A percentile compares a stretch with the other conserved stretches of the same genome.
These are phyloP conservation scores for Rhynchosporium agropyri DNA, from an alignment of 2,329 filamentous ascomycete species.

Conservation along the genomic window DNA sequence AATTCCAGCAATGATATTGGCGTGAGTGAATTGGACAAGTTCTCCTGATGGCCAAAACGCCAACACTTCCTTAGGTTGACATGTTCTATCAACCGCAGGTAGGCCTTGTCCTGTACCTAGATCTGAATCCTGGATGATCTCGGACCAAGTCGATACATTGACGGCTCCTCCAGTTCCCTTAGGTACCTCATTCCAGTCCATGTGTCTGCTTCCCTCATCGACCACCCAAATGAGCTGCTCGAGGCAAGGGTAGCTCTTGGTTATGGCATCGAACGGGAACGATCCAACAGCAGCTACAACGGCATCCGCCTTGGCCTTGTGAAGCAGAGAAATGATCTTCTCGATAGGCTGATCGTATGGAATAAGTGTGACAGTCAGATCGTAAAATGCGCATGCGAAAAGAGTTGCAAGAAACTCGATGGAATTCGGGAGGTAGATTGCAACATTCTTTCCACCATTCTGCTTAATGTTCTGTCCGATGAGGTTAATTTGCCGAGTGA, in stretches of 20 bases:
- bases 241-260: constrained; percentile 69
- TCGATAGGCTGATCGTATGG: constrained; percentile 78
- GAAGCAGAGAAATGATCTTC: constrained; percentile 71
- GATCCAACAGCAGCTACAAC: constrained; percentile 83
- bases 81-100: constrained; percentile 61
- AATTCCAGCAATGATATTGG: constrained; percentile 85
- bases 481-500: constrained; percentile 85
- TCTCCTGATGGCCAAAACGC: constrained; percentile 71
- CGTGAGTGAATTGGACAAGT: constrained; percentile 79
- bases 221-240: constrained; percentile 89
- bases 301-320: constrained; percentile 73
- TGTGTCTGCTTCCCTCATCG: constrained; percentile 84
- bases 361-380: constrained; percentile 76
- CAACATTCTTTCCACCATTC: constrained; percentile 74
- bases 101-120: constrained; percentile 62
- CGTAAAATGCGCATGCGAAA: constrained; percentile 87
- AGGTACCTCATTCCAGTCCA: constrained; percentile 93
- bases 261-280: constrained; percentile 77
- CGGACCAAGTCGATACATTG: constrained; percentile 90
- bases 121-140: constrained; percentile 74
- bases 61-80: constrained; percentile 58
- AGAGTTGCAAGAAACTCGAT: constrained; percentile 81
- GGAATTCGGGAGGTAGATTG: constrained; percentile 90
- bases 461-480: constrained; percentile 77
- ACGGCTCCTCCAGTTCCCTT: constrained; percentile 73